Percentiles rank a stretch among this genome's conserved stretches.
phyloP scores from a whole-genome alignment of 2,329 filamentous ascomycete species.

The Paecilomyces niveus region DNA sequence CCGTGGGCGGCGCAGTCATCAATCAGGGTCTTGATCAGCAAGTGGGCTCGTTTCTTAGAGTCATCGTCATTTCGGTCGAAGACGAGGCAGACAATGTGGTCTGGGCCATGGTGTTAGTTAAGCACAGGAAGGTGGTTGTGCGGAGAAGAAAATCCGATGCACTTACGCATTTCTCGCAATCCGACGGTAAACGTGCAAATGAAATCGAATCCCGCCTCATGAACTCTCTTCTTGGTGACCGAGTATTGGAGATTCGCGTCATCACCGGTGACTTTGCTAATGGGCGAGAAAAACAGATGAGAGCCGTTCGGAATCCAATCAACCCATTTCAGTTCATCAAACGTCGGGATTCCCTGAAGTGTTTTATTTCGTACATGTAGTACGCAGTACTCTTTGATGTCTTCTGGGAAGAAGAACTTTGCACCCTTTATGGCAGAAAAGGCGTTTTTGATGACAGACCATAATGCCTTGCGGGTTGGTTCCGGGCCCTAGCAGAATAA shows the following conservation, averaged over 20 bases:
- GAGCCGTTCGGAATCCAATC: conserved; percentile 49
- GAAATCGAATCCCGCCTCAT: conserved; percentile 45
- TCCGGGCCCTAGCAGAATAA: conserved; percentile 21
- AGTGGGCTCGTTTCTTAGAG: conserved; percentile 29
- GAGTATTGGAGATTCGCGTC: conserved; percentile 42
- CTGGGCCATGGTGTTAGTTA: background rate
- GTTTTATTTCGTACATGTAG: conserved; percentile 22
- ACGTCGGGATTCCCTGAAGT: conserved; percentile 15
- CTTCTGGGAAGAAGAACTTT: conserved; percentile 37
- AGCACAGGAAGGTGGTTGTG: background rate
- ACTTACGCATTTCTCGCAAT: conserved; percentile 43
- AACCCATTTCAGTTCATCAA: conserved; percentile 36
- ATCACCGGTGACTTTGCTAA: conserved; percentile 41
- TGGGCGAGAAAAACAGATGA: conserved; percentile 48
- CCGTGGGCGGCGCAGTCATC: conserved; percentile 34
- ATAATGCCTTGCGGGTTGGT: conserved; percentile 23
- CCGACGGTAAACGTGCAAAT: conserved; percentile 47
- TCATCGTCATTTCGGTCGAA: conserved; percentile 42
- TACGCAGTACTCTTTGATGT: conserved; percentile 25
- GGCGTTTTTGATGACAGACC: conserved; percentile 35
- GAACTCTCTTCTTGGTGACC: conserved; percentile 31
- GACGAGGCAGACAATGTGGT: conserved; percentile 50
- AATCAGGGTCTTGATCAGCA: conserved; percentile 32
- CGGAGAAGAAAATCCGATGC: background rate
- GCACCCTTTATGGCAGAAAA: conserved; percentile 38